Evolutionary conservation across 768 basidiomycete species (phyloP), one percentile per base, ranked within the genome.

Genomic region (Udeniomyces megalosporus): DNA sequence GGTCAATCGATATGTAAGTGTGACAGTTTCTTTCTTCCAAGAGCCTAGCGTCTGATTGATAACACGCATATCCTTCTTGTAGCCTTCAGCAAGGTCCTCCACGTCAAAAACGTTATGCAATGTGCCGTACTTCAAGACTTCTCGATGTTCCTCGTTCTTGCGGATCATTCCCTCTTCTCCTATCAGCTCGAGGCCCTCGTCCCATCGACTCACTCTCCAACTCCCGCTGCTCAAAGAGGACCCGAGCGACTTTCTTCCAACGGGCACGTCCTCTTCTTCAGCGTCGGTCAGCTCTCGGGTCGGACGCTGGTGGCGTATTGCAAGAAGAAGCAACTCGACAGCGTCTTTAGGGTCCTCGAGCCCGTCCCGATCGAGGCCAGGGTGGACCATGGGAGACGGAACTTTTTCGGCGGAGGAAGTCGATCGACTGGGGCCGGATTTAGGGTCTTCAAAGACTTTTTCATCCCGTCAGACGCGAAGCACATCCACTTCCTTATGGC

Each of bases 141-240:
- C 72, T 88, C 90, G 17, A 90, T 96, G 67, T 91, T 99, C 78
- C 79, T 97, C 29, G 93, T 97, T 4, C 76, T 96, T 12, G 88
- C 91, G 8, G 90, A 95, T 74, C 92, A 91, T 78, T 84, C 84
- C 0, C 76, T 96, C 2, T 88, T 95, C 64, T 92, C 93, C 1
- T 91, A 92, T 69, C 88, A 90, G 67, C 91, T 97, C 53, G 93
- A 99, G 73, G 91, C 92, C 0, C 80, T 99, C 34, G 91, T 97
- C 7, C 93, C 93, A 0, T 86, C 90, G 2, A 82, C 84, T 0
- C 82, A 45, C 31, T 46, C 60, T 1, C 20, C 35, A 24, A 24
- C 82, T 8, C 80, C 65, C 68, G 6, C 82, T 79, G 59, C 75
- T 80, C 31, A 81, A 84, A 68, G 80, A 80, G 4, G 80, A 81